These are phyloP conservation scores for Fusarium oxysporum DNA, from an alignment of 2,329 filamentous ascomycete genomes.

Conservation along the genomic window DNA sequence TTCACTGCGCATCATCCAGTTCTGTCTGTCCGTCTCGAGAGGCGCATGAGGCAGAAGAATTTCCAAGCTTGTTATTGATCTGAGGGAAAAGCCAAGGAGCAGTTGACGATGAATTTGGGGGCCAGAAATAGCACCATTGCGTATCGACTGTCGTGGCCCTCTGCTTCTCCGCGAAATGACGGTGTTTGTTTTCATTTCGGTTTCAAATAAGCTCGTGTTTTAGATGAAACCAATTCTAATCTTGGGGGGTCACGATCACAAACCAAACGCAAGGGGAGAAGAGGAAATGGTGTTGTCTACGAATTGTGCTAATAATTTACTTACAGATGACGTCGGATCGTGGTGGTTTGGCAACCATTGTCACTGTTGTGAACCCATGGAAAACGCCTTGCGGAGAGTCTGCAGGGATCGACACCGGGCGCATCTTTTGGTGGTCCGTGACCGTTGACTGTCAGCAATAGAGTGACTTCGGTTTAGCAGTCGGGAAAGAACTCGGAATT, in stretches of 20 bases:
- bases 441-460: constrained; percentile 29
- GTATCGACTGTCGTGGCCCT: constrained; percentile 40
- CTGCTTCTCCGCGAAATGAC: constrained; percentile 16
- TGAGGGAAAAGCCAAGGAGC: constrained; percentile 8
- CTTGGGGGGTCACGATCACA: constrained; percentile 13
- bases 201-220: constrained; percentile 12
- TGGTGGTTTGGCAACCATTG: constrained; percentile 33
- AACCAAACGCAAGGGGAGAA: constrained; percentile 22
- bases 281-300: constrained; percentile 26
- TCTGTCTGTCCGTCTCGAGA: neutral
- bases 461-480: neutral
- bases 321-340: constrained; percentile 33
- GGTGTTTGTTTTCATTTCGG: constrained; percentile 2
- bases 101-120: constrained; percentile 18
- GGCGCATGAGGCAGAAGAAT: constrained; percentile 34
- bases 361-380: constrained; percentile 47
- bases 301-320: neutral
- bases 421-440: constrained; percentile 30
- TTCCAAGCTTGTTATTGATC: constrained; percentile 33
- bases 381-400: constrained; percentile 47
- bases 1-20: constrained; percentile 20
- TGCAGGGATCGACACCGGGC: constrained; percentile 42
- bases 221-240: neutral
- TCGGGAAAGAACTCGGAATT: neutral
- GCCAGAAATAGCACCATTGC: constrained; percentile 31